These are phyloP conservation scores for Epichloe glyceriae DNA, from an alignment of 2,329 filamentous ascomycete genomes.

Conservation along the genomic window DNA sequence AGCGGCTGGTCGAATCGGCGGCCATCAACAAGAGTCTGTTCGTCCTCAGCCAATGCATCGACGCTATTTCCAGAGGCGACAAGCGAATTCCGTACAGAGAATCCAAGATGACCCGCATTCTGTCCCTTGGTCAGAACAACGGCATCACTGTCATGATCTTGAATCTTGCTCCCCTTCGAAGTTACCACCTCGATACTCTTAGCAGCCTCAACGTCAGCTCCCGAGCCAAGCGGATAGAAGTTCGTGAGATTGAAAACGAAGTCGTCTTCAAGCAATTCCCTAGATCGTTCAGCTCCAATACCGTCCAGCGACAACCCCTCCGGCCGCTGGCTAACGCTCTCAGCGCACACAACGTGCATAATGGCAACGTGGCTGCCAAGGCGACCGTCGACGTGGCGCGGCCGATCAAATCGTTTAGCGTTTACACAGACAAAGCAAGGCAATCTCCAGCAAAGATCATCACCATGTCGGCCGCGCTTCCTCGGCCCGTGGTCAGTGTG, in stretches of 20 bases:
- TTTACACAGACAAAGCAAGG: conserved; percentile 66
- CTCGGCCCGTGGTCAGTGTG: conserved; percentile 19
- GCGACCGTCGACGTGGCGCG: conserved; percentile 40
- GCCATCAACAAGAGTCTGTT: conserved; percentile 98
- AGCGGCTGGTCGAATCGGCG: conserved; percentile 84
- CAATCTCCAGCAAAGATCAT: conserved; percentile 2
- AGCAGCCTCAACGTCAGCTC: conserved; percentile 93
- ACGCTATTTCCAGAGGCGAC: conserved; percentile 69
- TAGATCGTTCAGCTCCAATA: conserved; percentile 31
- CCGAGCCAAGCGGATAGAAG: conserved; percentile 89
- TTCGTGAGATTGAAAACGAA: conserved; percentile 91
- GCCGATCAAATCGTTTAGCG: conserved; percentile 71
- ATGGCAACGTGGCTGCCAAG: conserved; percentile 36
- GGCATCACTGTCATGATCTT: conserved; percentile 94
- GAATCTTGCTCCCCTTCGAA: conserved; percentile 80
- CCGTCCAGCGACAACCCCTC: conserved; percentile 57
- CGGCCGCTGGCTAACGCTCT: conserved; percentile 62
- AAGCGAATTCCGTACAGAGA: conserved; percentile 83
- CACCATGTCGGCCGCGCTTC: conserved; percentile 17
- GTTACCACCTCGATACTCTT: conserved; percentile 85
- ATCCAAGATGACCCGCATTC: conserved; percentile 92
- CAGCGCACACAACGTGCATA: conserved; percentile 64
- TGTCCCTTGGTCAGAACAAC: conserved; percentile 87
- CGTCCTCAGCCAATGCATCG: conserved; percentile 86
- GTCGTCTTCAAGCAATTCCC: conserved; percentile 71